phyloP scores from a whole-genome alignment of 1,284 basidiomycete genomes.

The Earliella scabrosa region DNA sequence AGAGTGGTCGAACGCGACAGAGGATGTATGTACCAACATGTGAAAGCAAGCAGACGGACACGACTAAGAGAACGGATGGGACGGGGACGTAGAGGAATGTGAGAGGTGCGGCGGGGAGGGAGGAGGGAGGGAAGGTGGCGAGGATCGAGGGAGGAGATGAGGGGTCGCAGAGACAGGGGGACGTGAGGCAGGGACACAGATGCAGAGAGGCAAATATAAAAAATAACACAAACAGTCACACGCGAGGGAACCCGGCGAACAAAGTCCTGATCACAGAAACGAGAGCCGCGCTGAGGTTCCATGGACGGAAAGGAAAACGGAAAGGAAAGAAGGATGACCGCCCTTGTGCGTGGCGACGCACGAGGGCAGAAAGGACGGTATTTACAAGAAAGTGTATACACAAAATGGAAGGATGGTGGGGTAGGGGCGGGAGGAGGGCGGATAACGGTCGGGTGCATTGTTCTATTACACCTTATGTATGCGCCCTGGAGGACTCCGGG shows the following conservation, averaged over 20 bases:
- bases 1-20: slow-evolving; percentile 36
- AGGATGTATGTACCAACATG: slow-evolving; percentile 32
- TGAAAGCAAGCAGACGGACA: slow-evolving; percentile 34
- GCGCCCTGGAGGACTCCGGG: slow-evolving; percentile 37
- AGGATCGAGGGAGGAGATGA: not conserved
- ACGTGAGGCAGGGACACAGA: not conserved
- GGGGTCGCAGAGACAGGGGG: not conserved
- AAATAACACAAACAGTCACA: slow-evolving; percentile 23
- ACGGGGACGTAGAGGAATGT: not conserved
- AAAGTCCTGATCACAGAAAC: not conserved
- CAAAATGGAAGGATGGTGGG: slow-evolving; percentile 11
- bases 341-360: slow-evolving; percentile 9
- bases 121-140: not conserved
- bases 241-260: slow-evolving; percentile 3
- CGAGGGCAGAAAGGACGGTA: slow-evolving; percentile 20
- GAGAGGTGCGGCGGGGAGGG: not conserved
- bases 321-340: slow-evolving; percentile 3
- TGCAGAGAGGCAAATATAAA: slow-evolving; percentile 10
- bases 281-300: slow-evolving; percentile 2
- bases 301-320: slow-evolving; percentile 4
- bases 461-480: slow-evolving; percentile 30
- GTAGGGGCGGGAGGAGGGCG: slow-evolving; percentile 20
- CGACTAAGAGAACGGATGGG: slow-evolving; percentile 13
- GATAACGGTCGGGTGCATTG: not conserved
- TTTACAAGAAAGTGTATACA: slow-evolving; percentile 34